These are phyloP conservation scores for Citrus sp. DNA, from an alignment of 345 rosid genomes.

Conservation along the genomic window DNA sequence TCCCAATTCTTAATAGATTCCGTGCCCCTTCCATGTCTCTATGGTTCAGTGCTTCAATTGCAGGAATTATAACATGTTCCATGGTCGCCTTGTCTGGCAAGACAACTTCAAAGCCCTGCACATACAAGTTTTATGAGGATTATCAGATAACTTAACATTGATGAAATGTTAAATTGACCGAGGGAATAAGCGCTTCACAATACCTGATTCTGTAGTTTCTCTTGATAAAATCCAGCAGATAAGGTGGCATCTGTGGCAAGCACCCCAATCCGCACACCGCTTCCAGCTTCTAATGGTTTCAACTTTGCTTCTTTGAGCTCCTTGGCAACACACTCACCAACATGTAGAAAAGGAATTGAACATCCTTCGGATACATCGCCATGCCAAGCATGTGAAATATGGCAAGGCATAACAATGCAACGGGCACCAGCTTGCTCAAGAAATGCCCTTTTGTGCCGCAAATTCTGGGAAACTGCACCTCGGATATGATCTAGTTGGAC, in stretches of 20 bases:
- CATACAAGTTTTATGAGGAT: not conserved
- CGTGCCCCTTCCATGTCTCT: conserved; percentile 63
- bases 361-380: conserved; percentile 50
- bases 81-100: conserved; percentile 57
- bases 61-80: conserved; percentile 54
- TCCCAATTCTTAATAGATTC: conserved; percentile 52
- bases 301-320: conserved; percentile 56
- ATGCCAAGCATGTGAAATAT: conserved; percentile 56
- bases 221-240: conserved; percentile 49
- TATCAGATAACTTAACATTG: not conserved
- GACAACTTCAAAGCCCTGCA: conserved; percentile 72
- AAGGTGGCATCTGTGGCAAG: conserved; percentile 43
- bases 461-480: conserved; percentile 32
- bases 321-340: conserved; percentile 58
- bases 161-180: not conserved
- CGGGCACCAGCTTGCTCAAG: conserved; percentile 67
- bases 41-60: conserved; percentile 41
- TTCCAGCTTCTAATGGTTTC: conserved; percentile 68
- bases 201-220: conserved; percentile 59
- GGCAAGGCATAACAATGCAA: conserved; percentile 66
- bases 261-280: conserved; percentile 54
- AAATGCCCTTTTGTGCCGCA: conserved; percentile 45
- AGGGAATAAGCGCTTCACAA: not conserved
- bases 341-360: conserved; percentile 50
- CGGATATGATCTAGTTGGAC: not conserved